Evolutionary conservation across 345 rosid species (phyloP), one percentile per base, ranked within the genome.

Genomic region (Salix exigua): DNA sequence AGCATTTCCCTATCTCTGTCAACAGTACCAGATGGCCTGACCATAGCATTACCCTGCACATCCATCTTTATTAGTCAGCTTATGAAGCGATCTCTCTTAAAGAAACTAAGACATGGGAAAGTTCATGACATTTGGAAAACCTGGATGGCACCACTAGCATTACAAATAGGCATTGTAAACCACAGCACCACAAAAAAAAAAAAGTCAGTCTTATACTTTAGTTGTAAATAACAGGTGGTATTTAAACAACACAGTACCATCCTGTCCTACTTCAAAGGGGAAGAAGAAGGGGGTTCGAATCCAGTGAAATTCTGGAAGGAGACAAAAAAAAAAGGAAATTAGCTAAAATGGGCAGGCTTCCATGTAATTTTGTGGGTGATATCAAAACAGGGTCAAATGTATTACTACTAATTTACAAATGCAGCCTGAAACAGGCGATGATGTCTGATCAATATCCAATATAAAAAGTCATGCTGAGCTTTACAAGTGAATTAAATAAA

Each of bases 1-100:
- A 76, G 85, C 79, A 88, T 76, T 74, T 94, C 97, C 85, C 87
- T 90, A 67, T 92, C 98, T 88, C 91, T 88, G 73, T 92, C 97
- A 64, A 87, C 80, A 75, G 82, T 83, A 78, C 87, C 89, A 48
- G 98, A 75, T 83, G 89, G 84, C 84, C 94, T 91, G 74, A 79
- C 88, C 53, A 84, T 79, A 73, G 85, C 82, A 84, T 84, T 89
- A 79, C 87, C 85, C 85, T 90, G 97, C 79, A 86, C 86, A 82
- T 91, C 89, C 94, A 82, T 87, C 90, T 84, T 81, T 68, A 85
- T 80, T 72, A 77, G 81, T 86, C 73, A 79, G 83, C 72, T 72
- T 64, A 80, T 78, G 79, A 55, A 67, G 70, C 31, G 76, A 68
- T 76, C 38, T 69, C 33, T 63, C 64, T 64, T 2, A 77, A 79